Base-by-base conservation (phyloP, 305 asterid genomes). In the Ilex paraguariensis region DNA sequence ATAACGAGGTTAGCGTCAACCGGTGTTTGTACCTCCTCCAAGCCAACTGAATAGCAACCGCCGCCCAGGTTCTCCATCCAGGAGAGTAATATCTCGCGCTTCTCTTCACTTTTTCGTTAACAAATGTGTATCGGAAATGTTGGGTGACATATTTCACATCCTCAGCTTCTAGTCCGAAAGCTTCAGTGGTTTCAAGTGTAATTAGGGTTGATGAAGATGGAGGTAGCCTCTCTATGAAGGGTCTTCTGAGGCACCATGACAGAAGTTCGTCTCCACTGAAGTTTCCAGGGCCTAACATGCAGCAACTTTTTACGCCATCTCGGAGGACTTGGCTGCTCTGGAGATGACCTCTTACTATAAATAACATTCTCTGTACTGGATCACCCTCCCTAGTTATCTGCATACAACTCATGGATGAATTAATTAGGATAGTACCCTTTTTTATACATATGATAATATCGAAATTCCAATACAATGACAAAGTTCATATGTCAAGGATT, bases 1-100 rank as follows among this genome's bases (percentile, higher is more conserved):
- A 93, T 48, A 93, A 64, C 0, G 97, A 93, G 0, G 96, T 80
- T 6, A 93, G 82, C 0, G 96, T 90, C 39, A 90, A 49, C 8
- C 97, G 82, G 42, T 93, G 97, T 56, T 32, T 73, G 31, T 86
- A 90, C 75, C 99, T 73, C 71, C 95, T 75, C 97, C 99, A 93
- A 0, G 99, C 97, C 76, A 93, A 60, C 68, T 93, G 99, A 62
- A 93, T 82, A 0, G 99, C 99, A 1, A 90, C 99, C 1, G 96
- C 90, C 0, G 91, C 99, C 99, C 99, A 93, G 0, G 99, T 93
- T 40, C 99, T 78, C 97, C 99, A 93, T 11, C 99, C 99, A 0
- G 97, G 99, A 0, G 99, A 93, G 70, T 93, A 93, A 66, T 93
- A 90, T 0, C 96, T 79, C 0, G 99, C 97, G 57, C 96, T 87